Base-by-base conservation (phyloP, 371 early-diverging fungal genomes). In the Mortierella sp. region DNA sequence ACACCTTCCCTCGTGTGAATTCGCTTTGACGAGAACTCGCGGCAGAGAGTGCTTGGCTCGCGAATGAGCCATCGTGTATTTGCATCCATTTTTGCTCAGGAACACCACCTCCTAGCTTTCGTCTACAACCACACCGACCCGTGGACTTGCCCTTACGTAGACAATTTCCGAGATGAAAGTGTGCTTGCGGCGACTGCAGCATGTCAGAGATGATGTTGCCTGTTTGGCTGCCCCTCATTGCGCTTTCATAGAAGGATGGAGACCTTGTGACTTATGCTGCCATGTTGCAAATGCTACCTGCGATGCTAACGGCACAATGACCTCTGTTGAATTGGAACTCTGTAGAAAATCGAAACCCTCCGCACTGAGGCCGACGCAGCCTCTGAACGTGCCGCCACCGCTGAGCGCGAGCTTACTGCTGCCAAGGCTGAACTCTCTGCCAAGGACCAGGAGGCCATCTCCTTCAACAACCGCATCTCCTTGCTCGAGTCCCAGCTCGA, bases 321-420 rank as follows among this genome's bases (percentile, higher is more conserved):
- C 21, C 15, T n/a, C 4, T 21, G 9, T n/a, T 21, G 11, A 43
- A 17, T 11, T 21, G n/a, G n/a, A n/a, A n/a, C 43, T 17, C 21
- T 15, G 4, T 82, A 93, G 93, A 92, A 88, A 88, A 82, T 94
- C 60, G 66, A 78, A 39, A 28, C 52, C 26, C 87, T 91, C 61
- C 92, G 94, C 59, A 82, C 84, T 54, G 91, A 93, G 81, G 85
- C 90, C 54, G 94, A 94, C 50, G 83, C 82, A 6, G 89, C 91
- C 50, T 73, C 67, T 60, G 84, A 82, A 47, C 85, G 86, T 46
- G 92, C 91, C 59, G 93, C 92, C 50, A 82, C 87, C 30, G 86
- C 89, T 49, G 92, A 90, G 75, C 79, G 72, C 41, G 82, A 88
- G 28, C 81, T 88, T 70, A 91, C 90, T 82, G 82, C 84, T 63